These are phyloP conservation scores for Fomitopsis palustris DNA, from an alignment of 1,284 basidiomycete genomes.

Conservation along the genomic window DNA sequence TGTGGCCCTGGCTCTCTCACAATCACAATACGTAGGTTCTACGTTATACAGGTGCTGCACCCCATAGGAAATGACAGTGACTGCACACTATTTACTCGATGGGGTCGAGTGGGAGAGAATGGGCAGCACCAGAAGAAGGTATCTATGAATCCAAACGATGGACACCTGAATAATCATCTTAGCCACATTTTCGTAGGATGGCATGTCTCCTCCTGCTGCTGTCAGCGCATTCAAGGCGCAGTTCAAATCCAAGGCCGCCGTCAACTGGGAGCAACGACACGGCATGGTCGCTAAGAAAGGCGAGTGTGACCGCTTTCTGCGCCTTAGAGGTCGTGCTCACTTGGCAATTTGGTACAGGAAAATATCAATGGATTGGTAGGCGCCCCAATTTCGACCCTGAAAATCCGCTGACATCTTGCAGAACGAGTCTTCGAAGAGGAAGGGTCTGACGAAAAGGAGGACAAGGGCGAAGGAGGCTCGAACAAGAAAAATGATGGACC, in stretches of 20 bases:
- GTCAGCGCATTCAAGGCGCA: conserved; percentile 57
- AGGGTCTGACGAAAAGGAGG: conserved; percentile 28
- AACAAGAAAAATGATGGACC: conserved; percentile 37
- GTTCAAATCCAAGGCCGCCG: conserved; percentile 53
- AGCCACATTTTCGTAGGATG: conserved; percentile 26
- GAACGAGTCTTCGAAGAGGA: conserved; percentile 51
- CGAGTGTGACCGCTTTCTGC: conserved; percentile 16
- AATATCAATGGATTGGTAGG: conserved; percentile 59
- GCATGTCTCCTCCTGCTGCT: conserved; percentile 33
- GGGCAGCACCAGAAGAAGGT: conserved; percentile 53
- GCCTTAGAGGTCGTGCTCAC: neutral
- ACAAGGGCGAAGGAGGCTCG: conserved; percentile 21
- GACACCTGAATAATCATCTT: neutral
- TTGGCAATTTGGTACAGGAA: conserved; percentile 33
- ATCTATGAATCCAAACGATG: neutral
- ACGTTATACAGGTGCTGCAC: conserved; percentile 61
- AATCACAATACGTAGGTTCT: conserved; percentile 40
- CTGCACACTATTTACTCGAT: conserved; percentile 49
- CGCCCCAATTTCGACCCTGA: neutral
- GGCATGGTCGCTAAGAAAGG: conserved; percentile 55
- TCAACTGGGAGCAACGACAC: conserved; percentile 48
- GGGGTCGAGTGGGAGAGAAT: conserved; percentile 59
- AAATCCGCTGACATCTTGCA: conserved; percentile 16
- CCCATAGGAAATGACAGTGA: conserved; percentile 37
- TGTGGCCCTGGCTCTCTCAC: neutral